These are phyloP conservation scores for Stephania japonica DNA, from an alignment of 164 flowering plant species.

Conservation along the genomic window DNA sequence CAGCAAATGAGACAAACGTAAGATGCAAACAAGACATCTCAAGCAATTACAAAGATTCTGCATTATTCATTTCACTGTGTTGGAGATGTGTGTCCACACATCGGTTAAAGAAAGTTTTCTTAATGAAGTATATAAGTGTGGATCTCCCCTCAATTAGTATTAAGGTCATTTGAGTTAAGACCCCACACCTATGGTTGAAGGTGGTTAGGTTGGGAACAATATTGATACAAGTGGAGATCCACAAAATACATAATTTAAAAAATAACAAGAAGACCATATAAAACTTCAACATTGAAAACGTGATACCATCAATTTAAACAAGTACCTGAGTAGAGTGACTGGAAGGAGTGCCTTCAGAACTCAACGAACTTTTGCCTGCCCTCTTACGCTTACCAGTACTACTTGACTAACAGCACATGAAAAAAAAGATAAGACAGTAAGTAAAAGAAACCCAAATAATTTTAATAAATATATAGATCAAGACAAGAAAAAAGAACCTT, in stretches of 20 bases:
- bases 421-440: constrained; percentile 2
- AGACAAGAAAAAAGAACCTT: constrained; percentile 37
- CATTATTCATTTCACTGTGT: not conserved
- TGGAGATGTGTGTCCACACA: not conserved
- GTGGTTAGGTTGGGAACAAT: too few species aligned
- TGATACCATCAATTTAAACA: not conserved
- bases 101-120: too few species aligned
- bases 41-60: not conserved
- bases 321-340: constrained; percentile 60
- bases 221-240: too few species aligned
- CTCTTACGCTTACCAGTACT: constrained; percentile 72
- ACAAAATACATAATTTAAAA: not conserved
- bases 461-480: not conserved
- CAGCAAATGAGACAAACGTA: not conserved
- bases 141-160: too few species aligned
- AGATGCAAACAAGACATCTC: not conserved
- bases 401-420: constrained; percentile 34
- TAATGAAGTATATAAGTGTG: too few species aligned
- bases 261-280: not conserved
- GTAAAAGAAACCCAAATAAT: too few species aligned
- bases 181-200: too few species aligned
- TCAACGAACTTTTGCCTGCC: constrained; percentile 34
- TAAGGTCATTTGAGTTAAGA: too few species aligned
- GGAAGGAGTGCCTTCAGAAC: constrained; percentile 38
- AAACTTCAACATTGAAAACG: not conserved